Evolutionary conservation across 768 basidiomycete genomes (phyloP).

Genomic region (Pulveroboletus sp.): DNA sequence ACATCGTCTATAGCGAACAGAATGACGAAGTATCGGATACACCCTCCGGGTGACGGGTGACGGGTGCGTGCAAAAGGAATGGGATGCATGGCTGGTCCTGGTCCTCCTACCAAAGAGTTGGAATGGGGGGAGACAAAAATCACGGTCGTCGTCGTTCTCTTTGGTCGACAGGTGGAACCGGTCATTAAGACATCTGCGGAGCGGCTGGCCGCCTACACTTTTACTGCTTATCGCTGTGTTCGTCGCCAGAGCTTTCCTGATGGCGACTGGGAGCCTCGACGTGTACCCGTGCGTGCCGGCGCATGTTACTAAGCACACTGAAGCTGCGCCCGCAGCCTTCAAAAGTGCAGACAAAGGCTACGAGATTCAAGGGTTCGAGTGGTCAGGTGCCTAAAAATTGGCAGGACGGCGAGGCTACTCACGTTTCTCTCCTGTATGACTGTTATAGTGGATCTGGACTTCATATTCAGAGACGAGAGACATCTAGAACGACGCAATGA

Average conservation of each 20-base stretch:
- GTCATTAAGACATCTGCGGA: slow-evolving; percentile 5
- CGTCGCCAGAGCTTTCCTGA: slow-evolving; percentile 42
- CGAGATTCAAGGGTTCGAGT: not conserved
- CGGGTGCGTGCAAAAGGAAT: not conserved
- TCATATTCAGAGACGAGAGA: slow-evolving; percentile 8
- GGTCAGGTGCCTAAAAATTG: slow-evolving; percentile 11
- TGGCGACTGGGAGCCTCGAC: slow-evolving; percentile 31
- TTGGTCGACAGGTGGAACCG: slow-evolving; percentile 1
- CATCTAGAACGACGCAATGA: not conserved
- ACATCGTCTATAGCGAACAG: not conserved
- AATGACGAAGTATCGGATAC: slow-evolving; percentile 14
- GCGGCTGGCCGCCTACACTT: slow-evolving; percentile 14
- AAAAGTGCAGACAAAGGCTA: slow-evolving; percentile 73
- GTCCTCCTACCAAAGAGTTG: not conserved
- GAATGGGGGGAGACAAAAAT: not conserved
- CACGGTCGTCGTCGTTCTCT: not conserved
- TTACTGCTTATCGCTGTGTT: slow-evolving; percentile 38
- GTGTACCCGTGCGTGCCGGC: slow-evolving; percentile 76
- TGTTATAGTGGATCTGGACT: slow-evolving; percentile 73
- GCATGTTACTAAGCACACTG: slow-evolving; percentile 87
- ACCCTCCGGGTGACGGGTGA: slow-evolving; percentile 1
- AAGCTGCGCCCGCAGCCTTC: slow-evolving; percentile 76
- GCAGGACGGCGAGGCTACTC: slow-evolving; percentile 27
- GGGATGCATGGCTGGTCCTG: not conserved
- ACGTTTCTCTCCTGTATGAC: slow-evolving; percentile 85